Conservation (phyloP, 2,329 filamentous ascomycete genomes). For the Cryphonectria radicalis region DNA sequence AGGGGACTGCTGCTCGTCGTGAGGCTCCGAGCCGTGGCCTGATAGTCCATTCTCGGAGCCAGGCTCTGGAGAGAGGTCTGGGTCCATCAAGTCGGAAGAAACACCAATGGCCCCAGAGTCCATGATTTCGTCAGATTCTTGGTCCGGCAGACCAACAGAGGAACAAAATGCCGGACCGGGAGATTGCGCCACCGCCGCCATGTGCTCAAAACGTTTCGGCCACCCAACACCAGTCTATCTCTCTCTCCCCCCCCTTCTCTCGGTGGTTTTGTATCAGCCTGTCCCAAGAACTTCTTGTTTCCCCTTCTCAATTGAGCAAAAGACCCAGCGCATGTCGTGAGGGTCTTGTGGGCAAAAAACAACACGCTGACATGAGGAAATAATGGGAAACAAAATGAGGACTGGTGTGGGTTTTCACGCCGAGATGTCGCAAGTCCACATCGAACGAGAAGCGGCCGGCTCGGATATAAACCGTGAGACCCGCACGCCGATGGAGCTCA, state of each 20-base stretch:
- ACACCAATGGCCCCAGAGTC: slow-evolving; percentile 2
- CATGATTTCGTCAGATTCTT: not conserved
- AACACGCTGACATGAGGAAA: not conserved
- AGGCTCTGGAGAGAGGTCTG: slow-evolving; percentile 22
- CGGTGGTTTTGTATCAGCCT: slow-evolving; percentile 6
- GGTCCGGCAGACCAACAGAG: not conserved
- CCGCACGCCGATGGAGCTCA: slow-evolving; percentile 1
- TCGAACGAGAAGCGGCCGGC: slow-evolving; percentile 8
- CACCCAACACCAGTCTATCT: not conserved
- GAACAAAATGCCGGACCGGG: not conserved
- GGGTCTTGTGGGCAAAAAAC: not conserved
- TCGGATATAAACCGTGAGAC: slow-evolving; percentile 19
- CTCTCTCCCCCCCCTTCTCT: not conserved
- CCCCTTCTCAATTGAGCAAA: slow-evolving; percentile 17
- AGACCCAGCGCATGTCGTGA: slow-evolving; percentile 26
- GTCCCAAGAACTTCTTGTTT: slow-evolving; percentile 16
- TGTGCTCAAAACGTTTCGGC: slow-evolving; percentile 6
- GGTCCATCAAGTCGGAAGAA: slow-evolving; percentile 20
- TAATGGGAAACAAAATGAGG: not conserved
- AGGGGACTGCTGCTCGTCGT: slow-evolving; percentile 37
- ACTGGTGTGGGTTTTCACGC: not conserved
- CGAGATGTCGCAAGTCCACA: slow-evolving; percentile 5
- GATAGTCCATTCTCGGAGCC: slow-evolving; percentile 23
- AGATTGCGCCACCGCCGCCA: slow-evolving; percentile 5
- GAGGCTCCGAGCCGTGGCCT: slow-evolving; percentile 45